A percentile compares a stretch with the other conserved stretches of the same genome.
Conservation (phyloP, 495 filamentous ascomycete species). For the Neurospora sp. region DNA sequence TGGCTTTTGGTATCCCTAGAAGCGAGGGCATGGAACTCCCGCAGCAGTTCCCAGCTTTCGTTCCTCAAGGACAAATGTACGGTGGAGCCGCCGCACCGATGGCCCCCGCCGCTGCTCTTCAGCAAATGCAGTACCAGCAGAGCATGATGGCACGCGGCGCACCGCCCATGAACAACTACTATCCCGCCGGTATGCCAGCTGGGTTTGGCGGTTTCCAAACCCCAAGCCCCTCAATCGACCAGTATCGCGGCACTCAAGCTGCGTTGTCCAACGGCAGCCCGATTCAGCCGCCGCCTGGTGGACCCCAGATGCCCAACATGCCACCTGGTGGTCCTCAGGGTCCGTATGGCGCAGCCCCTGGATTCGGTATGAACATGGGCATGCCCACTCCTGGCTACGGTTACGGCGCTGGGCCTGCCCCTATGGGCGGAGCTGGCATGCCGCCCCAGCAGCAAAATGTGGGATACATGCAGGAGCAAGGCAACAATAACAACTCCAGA, state of each 20-base stretch:
- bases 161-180: slow-evolving; percentile 43
- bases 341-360: slow-evolving; percentile 33
- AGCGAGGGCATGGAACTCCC: slow-evolving; percentile 48
- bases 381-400: slow-evolving; percentile 38
- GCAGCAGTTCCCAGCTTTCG: slow-evolving; percentile 42
- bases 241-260: slow-evolving; percentile 33
- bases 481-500: slow-evolving; percentile 25
- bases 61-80: slow-evolving; percentile 41
- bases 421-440: neutral
- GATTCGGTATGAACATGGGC: slow-evolving; percentile 39
- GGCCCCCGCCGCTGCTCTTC: slow-evolving; percentile 34
- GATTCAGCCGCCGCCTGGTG: slow-evolving; percentile 30
- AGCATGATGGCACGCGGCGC: slow-evolving; percentile 41
- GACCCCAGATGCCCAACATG: slow-evolving; percentile 15
- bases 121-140: slow-evolving; percentile 52
- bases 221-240: slow-evolving; percentile 35
- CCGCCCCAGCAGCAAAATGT: slow-evolving; percentile 19
- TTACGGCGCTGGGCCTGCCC: slow-evolving; percentile 21
- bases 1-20: slow-evolving; percentile 43
- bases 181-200: slow-evolving; percentile 32
- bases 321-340: slow-evolving; percentile 16
- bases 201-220: slow-evolving; percentile 39
- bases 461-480: slow-evolving; percentile 40
- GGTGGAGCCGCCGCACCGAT: slow-evolving; percentile 37
- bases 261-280: slow-evolving; percentile 34